Percentiles rank a stretch among this genome's conserved stretches.
phyloP scores from a whole-genome alignment of 139 green algal species.

The Raphidocelis subcapitata region DNA sequence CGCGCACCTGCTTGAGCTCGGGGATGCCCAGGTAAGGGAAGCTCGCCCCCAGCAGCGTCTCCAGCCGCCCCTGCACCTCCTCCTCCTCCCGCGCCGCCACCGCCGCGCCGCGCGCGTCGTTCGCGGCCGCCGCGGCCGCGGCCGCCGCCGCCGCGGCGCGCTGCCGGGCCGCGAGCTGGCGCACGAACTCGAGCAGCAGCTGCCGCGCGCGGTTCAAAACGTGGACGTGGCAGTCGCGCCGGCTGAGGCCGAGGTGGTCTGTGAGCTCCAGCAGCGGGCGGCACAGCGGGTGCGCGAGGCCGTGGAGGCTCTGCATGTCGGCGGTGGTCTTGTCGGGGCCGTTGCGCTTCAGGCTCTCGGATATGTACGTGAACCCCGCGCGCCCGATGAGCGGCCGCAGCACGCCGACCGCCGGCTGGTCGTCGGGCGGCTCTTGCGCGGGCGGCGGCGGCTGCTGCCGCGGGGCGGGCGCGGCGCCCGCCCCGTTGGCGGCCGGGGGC shows the following conservation, averaged over 20 bases:
- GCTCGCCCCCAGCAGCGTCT: conserved; percentile 49
- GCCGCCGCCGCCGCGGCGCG: conserved; percentile 27
- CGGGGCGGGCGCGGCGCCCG: not conserved
- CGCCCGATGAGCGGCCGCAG: conserved; percentile 16
- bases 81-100: conserved; percentile 12
- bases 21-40: conserved; percentile 65
- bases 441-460: not conserved
- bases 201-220: conserved; percentile 55
- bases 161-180: conserved; percentile 33
- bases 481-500: too few relatives aligned
- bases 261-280: conserved; percentile 71
- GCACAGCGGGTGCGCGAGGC: conserved; percentile 55
- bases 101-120: conserved; percentile 4
- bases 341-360: conserved; percentile 34
- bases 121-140: not conserved
- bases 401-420: not conserved
- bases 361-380: conserved; percentile 18
- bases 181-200: conserved; percentile 50
- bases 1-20: conserved; percentile 56
- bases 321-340: conserved; percentile 41
- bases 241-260: conserved; percentile 62
- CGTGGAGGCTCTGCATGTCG: conserved; percentile 47
- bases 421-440: too few relatives aligned
- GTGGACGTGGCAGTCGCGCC: conserved; percentile 53
- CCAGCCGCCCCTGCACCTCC: conserved; percentile 41